phyloP scores from a whole-genome alignment of 192 early-diverging fungal genomes.

The Lobosporangium transversale region DNA sequence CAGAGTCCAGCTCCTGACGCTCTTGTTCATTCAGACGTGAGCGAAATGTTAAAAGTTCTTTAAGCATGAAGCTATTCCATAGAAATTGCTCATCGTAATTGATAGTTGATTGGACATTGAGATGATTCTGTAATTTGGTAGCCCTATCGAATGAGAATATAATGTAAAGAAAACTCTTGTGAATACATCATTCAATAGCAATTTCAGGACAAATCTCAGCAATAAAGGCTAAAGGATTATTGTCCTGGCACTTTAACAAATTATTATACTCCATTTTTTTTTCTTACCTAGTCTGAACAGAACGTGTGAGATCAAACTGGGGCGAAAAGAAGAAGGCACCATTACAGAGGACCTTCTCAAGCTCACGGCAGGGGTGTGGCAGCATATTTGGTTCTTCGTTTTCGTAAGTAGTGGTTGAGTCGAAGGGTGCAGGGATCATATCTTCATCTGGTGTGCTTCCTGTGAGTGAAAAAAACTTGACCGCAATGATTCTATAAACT shows the following conservation, averaged over 20 bases:
- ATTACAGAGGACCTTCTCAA: slow-evolving; percentile 82
- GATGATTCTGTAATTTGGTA: slow-evolving; percentile 24
- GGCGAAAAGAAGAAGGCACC: slow-evolving; percentile 96
- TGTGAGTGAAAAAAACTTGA: slow-evolving; percentile 82
- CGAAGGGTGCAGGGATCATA: slow-evolving; percentile 45
- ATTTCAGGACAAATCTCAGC: too few species aligned
- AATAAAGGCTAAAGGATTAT: too few species aligned
- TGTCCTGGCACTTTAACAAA: too few species aligned
- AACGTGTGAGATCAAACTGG: slow-evolving; percentile 88
- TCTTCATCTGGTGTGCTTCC: slow-evolving; percentile 77
- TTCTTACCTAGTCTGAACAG: slow-evolving; percentile 72
- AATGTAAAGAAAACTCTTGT: background rate
- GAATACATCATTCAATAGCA: background rate
- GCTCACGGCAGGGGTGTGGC: slow-evolving; percentile 79
- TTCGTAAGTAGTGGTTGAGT: slow-evolving; percentile 51
- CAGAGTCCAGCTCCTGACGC: slow-evolving; percentile 73
- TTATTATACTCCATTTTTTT: too few species aligned
- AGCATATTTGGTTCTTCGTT: slow-evolving; percentile 58
- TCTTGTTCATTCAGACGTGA: slow-evolving; percentile 73
- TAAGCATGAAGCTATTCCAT: slow-evolving; percentile 92
- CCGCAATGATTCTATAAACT: slow-evolving; percentile 76
- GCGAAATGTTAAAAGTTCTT: slow-evolving; percentile 82
- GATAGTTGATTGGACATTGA: slow-evolving; percentile 64
- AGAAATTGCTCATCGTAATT: slow-evolving; percentile 79
- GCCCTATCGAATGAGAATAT: background rate